Base-by-base conservation (phyloP, 2,329 filamentous ascomycete genomes). In the Penicillium freii region DNA sequence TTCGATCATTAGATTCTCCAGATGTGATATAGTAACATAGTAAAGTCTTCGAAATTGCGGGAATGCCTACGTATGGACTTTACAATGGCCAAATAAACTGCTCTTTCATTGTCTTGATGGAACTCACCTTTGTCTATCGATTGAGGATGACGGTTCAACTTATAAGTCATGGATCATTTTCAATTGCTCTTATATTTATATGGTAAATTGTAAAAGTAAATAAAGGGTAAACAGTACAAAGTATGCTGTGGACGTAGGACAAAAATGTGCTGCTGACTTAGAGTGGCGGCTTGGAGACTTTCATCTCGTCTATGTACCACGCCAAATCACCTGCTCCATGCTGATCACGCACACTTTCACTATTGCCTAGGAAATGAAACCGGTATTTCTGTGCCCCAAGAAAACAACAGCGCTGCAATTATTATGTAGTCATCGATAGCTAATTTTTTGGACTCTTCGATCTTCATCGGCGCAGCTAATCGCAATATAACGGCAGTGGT, bases 321-420 rank as follows among this genome's bases (percentile, higher is more conserved):
- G 34, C 47, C 47, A 50, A 39, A 29, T 50, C 47, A 39, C 47
- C 47, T 17, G 34, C 47, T 27, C 46, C 46, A 38, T 38, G 23
- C 23, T 39, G 34, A 17, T 50, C 34, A 29, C 3, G 47, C 21
- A 29, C 7, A 19, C 23, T 60, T 44, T 60, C 31, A 11, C 65
- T 59, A 38, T 67, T 66, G 0, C 65, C 62, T 21, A 66, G 31
- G 34, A 56, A 67, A 0, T 39, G 42, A 46, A 67, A 68, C 1
- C 62, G 54, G 13, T 38, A 49, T 15, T 15, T 17, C 46, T 27
- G 46, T 49, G 6, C 46, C 46, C 46, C 46, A n/a, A n/a, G n/a
- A n/a, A n/a, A n/a, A n/a, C n/a, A n/a, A 49, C 27, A 38, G 33
- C 3, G 23, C 46, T 27, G 46, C 33, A 19, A 49, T n/a, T 2